Base-by-base conservation (phyloP, 2,329 filamentous ascomycete genomes). In the Alternaria angustiovoidea region DNA sequence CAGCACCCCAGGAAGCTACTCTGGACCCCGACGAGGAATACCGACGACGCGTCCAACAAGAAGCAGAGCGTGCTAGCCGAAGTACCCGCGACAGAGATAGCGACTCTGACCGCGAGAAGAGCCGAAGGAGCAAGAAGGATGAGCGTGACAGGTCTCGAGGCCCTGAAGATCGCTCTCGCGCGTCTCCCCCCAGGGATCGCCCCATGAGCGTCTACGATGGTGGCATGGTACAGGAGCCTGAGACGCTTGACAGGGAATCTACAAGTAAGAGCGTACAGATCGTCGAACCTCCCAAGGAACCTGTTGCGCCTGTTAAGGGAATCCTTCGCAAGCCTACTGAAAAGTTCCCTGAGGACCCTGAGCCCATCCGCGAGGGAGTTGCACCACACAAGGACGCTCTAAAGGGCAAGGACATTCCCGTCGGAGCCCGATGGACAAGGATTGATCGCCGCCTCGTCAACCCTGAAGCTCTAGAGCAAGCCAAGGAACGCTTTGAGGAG, bases 401-500 rank as follows among this genome's bases (percentile, higher is more conserved):
- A 77, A 89, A 88, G 74, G 78, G 76, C 56, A 88, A 89, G 63
- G 90, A 92, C 39, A 91, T 93, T 32, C 82, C 82, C 5, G 80
- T 89, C 0, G 91, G 91, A 58, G 94, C 94, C 34, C 87, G 93
- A 55, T 97, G 94, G 94, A 97, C 94, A 47, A 96, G 95, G 81
- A 94, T 98, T 74, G 92, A 91, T 75, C 88, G 94, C 57, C 89
- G 90, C 67, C 86, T 96, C 56, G 94, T 98, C 70, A 97, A 96
- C 69, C 93, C 94, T 0, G 91, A 94, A 68, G 93, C 94, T 0
- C 81, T 98, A 47, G 91, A 92, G 59, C 86, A 91, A 62, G 91
- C 91, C n/a, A 91, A 95, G 70, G 94, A 97, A 81, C 86, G 94
- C 30, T 98, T 91, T 68, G 94, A 98, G 79, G 91, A 96, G 70